Conservation (phyloP, 257 asterid genomes). For the Capsicum baccatum region DNA sequence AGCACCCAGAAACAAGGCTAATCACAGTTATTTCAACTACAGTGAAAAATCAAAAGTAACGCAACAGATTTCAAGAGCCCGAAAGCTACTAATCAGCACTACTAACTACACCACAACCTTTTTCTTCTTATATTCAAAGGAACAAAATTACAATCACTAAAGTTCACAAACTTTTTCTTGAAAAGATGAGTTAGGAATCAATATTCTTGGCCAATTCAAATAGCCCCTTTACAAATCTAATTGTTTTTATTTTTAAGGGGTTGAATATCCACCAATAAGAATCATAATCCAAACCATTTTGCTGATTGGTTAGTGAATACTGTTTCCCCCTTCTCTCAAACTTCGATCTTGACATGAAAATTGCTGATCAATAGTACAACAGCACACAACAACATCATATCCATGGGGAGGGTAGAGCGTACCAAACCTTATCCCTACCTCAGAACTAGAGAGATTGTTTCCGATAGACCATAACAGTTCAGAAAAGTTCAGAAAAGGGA, state of each 20-base stretch:
- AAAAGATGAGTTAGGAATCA: background rate
- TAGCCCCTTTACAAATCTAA: background rate
- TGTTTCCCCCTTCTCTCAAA: background rate
- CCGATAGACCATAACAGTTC: too few relatives aligned
- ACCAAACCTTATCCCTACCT: too few relatives aligned
- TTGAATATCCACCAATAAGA: background rate
- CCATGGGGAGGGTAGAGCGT: too few relatives aligned
- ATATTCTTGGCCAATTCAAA: background rate
- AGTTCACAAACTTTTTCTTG: background rate
- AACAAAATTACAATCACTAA: background rate
- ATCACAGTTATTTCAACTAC: background rate
- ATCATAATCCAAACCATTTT: background rate
- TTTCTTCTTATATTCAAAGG: background rate
- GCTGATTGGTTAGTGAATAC: background rate
- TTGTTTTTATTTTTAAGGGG: background rate
- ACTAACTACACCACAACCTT: background rate
- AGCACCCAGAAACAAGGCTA: background rate
- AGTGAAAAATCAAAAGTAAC: background rate
- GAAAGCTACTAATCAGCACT: slow-evolving; percentile 2
- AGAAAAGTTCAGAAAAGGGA: too few relatives aligned
- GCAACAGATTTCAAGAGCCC: background rate
- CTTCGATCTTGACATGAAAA: background rate
- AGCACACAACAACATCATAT: background rate
- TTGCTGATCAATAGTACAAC: background rate
- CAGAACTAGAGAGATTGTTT: too few relatives aligned